Base-by-base conservation (phyloP, 2,329 filamentous ascomycete species). In the Hypoxylon sp. region DNA sequence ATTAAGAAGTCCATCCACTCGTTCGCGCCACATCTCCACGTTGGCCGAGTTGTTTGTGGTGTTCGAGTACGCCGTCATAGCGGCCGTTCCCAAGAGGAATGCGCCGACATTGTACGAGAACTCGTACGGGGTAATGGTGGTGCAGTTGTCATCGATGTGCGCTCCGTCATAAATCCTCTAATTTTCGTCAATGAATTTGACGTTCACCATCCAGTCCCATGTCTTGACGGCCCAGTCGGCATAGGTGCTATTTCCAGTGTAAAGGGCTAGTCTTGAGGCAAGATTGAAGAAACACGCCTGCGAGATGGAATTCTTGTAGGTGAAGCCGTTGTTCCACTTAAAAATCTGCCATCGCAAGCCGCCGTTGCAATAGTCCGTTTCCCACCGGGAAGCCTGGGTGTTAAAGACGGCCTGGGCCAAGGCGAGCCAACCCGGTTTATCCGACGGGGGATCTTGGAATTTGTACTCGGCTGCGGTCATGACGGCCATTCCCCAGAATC, bases 301-400 rank as follows among this genome's bases (percentile, higher is more conserved):
- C 0, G 86, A 88, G 63, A 89, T 88, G 2, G 86, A 83, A 64
- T 89, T 89, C 73, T 89, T 96, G 83, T 95, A 93, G 71, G 90
- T 85, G 78, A 90, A 97, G 12, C 93, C 93, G 40, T 85, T 88
- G 75, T 96, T 96, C 82, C 92, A 93, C 0, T 86, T 83, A 75
- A 91, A 95, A 49, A 97, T 93, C 79, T 97, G 93, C 92, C 92
- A 95, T 66, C 91, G 86, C 52, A 96, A 77, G 4, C 93, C 93
- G 40, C 93, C 93, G n/a, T 82, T 83, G 71, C 93, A 96, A 53
- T 86, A 80, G 0, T 82, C 78, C 0, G 77, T 81, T 67, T 94
- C 91, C 93, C 92, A 96, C 36, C 92, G 87, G 26, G 82, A 81
- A 2, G 87, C 88, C 73, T 95, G 92, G 1, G 88, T 90, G 76